Percentiles rank a stretch among this genome's conserved stretches.
phyloP scores from a whole-genome alignment of 2,329 filamentous ascomycete genomes.

The Rutstroemia sp. region DNA sequence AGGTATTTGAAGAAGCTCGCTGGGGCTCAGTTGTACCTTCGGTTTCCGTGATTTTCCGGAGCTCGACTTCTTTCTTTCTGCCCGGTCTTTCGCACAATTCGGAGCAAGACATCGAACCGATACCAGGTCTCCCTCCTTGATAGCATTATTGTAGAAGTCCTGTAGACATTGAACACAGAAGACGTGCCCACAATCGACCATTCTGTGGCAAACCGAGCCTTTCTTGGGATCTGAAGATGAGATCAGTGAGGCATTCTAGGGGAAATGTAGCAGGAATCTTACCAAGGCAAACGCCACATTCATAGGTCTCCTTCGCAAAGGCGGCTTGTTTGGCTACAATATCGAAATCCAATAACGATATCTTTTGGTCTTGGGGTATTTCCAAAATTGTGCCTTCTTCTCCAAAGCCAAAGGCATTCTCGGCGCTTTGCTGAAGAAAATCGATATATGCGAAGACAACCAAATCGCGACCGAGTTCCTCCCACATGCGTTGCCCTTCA shows the following conservation, averaged over 20 bases:
- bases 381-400: slow-evolving; percentile 41
- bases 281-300: slow-evolving; percentile 78
- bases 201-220: slow-evolving; percentile 69
- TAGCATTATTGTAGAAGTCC: slow-evolving; percentile 84
- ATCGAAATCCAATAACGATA: slow-evolving; percentile 71
- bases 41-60: slow-evolving; percentile 47
- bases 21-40: slow-evolving; percentile 67
- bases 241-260: slow-evolving; percentile 9
- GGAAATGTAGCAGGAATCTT: slow-evolving; percentile 19
- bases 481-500: slow-evolving; percentile 50
- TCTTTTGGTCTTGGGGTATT: slow-evolving; percentile 52
- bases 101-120: slow-evolving; percentile 75
- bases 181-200: slow-evolving; percentile 80
- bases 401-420: slow-evolving; percentile 53
- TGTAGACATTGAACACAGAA: slow-evolving; percentile 85
- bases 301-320: slow-evolving; percentile 79
- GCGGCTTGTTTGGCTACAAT: slow-evolving; percentile 63
- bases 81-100: slow-evolving; percentile 62
- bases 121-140: slow-evolving; percentile 74
- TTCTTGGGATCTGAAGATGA: slow-evolving; percentile 70
- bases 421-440: slow-evolving; percentile 50
- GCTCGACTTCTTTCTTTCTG: slow-evolving; percentile 24
- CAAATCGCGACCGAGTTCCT: slow-evolving; percentile 51
- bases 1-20: slow-evolving; percentile 74
- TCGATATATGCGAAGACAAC: slow-evolving; percentile 59